Base-by-base conservation (phyloP, 2,329 filamentous ascomycete genomes). In the Xylariaceae sp. region DNA sequence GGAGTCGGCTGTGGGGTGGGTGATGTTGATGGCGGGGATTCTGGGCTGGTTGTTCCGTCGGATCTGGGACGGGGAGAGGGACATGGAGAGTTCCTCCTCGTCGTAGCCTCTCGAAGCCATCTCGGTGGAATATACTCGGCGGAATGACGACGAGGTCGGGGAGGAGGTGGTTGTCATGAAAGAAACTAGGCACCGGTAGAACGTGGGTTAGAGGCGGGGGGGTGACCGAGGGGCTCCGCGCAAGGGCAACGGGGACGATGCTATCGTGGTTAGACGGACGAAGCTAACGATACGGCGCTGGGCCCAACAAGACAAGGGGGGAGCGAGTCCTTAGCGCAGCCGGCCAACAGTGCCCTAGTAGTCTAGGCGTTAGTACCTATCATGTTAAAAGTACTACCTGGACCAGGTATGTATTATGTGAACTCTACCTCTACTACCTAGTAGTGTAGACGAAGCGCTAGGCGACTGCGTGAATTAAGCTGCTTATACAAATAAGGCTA, bases 1-100 rank as follows among this genome's bases (percentile, higher is more conserved):
- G n/a, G n/a, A 59, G 56, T 72, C 69, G 63, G 58, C 55, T 44
- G 62, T 50, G 23, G 67, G 63, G 46, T 65, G 66, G 53, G 70
- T 70, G 62, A 75, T 68, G 62, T 72, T 73, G 65, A 76, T 73
- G 60, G 72, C 69, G 59, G 73, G 75, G 41, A 74, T 66, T 61
- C 65, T 63, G 41, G 62, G 53, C 68, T 74, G 69, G 75, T 76
- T 73, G 65, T 72, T 73, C 36, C 86, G 85, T 62, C 86, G 84
- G 67, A 87, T 83, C 67, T 87, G 81, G 49, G 85, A 84, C 31
- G 85, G 84, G 55, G 84, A 86, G 64, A 92, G 79, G 67, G 88
- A 89, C 73, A 93, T 90, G 75, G 89, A 90, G 65, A 93, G 86
- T 78, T 93, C 90, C 79, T 92, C 90, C 74, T 92, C 89, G 72